Evolutionary conservation across 192 early-diverging fungal genomes (phyloP).

Genomic region (Coemansia sp.): DNA sequence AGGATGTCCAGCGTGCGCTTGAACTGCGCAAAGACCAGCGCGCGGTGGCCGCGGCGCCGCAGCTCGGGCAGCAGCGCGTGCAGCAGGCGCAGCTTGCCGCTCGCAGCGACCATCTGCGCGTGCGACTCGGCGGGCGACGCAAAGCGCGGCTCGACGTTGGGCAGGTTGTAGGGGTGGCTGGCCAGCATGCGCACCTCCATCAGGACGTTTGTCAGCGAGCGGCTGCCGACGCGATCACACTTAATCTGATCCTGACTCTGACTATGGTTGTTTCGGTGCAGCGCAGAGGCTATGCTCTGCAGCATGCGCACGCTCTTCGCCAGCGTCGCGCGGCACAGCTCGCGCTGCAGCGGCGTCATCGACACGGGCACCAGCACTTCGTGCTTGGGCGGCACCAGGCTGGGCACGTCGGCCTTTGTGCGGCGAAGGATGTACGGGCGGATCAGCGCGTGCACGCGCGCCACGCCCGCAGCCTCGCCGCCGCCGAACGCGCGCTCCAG

Average conservation of each 20-base stretch:
- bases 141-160: slow-evolving; percentile 64
- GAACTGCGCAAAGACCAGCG: slow-evolving; percentile 97
- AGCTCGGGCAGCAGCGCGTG: slow-evolving; percentile 89
- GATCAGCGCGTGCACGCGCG: slow-evolving; percentile 69
- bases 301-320: slow-evolving; percentile 85
- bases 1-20: slow-evolving; percentile 91
- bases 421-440: slow-evolving; percentile 87
- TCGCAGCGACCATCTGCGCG: slow-evolving; percentile 78
- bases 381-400: slow-evolving; percentile 87
- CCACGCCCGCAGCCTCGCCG: slow-evolving; percentile 75
- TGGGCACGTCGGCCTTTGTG: slow-evolving; percentile 93
- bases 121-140: slow-evolving; percentile 67
- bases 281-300: slow-evolving; percentile 21
- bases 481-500: no score
- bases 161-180: slow-evolving; percentile 91
- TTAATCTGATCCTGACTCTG: no score
- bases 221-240: neutral
- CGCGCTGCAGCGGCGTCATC: slow-evolving; percentile 80
- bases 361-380: slow-evolving; percentile 95
- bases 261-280: slow-evolving; percentile 36
- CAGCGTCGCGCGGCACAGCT: slow-evolving; percentile 88
- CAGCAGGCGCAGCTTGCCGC: slow-evolving; percentile 94
- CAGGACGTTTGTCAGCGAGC: slow-evolving; percentile 83
- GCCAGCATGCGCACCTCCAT: slow-evolving; percentile 95
- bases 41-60: slow-evolving; percentile 86